Evolutionary conservation across 129 eudicot species (phyloP).

Genomic region (Mikania micrantha): DNA sequence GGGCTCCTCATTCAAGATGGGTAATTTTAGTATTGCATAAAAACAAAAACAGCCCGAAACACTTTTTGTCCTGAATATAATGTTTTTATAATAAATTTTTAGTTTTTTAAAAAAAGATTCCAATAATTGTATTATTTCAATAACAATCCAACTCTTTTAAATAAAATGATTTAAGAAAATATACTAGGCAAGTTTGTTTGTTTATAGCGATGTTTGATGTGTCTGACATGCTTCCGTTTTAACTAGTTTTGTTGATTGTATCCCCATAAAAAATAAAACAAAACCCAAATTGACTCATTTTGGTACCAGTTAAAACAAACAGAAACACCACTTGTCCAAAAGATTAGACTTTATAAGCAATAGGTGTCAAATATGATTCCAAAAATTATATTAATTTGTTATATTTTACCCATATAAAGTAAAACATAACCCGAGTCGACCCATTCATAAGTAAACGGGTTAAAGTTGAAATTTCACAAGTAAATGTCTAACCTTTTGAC

Average conservation of each 20-base stretch:
- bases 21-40: no score
- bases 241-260: background rate
- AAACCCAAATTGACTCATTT: background rate
- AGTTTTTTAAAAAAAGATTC: no score
- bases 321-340: background rate
- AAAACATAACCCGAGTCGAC: background rate
- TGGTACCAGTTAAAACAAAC: background rate
- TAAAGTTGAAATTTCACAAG: background rate
- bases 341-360: background rate
- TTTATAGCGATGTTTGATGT: background rate
- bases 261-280: background rate
- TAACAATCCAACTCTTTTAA: background rate
- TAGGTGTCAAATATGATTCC: background rate
- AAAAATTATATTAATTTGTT: no score
- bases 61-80: no score
- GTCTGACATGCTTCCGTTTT: background rate
- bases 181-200: background rate
- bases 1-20: no score
- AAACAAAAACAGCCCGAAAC: background rate
- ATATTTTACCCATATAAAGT: background rate
- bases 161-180: background rate
- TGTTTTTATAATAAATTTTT: no score
- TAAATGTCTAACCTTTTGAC: conserved; percentile 66
- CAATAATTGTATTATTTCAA: background rate
- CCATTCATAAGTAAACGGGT: background rate